These are phyloP conservation scores for Exophiala oligosperma DNA, from an alignment of 2,329 filamentous ascomycete species.

Conservation along the genomic window DNA sequence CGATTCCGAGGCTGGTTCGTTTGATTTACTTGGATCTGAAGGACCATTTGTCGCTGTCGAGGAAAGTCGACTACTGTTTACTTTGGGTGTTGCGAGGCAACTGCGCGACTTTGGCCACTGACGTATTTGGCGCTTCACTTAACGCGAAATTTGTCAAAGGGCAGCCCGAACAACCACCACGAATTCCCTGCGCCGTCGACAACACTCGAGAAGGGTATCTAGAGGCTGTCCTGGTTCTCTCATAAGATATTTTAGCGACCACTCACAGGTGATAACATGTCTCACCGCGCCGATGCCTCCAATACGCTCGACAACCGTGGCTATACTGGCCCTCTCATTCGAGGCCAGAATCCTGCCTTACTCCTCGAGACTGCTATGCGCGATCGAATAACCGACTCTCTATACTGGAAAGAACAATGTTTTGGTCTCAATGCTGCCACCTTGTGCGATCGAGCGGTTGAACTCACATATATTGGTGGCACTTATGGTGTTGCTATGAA, in stretches of 20 bases:
- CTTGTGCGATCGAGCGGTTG: conserved; percentile 83
- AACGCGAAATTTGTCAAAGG: background rate
- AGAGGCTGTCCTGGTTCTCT: too few relatives aligned
- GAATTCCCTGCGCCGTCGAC: background rate
- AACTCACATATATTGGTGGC: conserved; percentile 81
- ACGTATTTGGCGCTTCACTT: background rate
- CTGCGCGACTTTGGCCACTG: background rate
- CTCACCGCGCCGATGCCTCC: conserved; percentile 75
- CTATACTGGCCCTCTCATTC: conserved; percentile 71
- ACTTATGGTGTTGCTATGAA: conserved; percentile 82
- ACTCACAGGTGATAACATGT: conserved; percentile 37
- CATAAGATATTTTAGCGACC: background rate
- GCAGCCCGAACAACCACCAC: background rate
- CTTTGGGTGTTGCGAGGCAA: background rate
- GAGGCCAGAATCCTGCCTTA: conserved; percentile 90
- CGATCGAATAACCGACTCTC: conserved; percentile 91
- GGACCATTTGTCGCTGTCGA: too few relatives aligned
- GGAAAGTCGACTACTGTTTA: background rate
- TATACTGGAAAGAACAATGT: conserved; percentile 99
- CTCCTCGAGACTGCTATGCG: conserved; percentile 94
- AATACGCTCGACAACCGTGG: conserved; percentile 86
- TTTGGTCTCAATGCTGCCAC: conserved; percentile 85
- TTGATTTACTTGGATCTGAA: too few relatives aligned
- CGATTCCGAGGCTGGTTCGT: too few relatives aligned
- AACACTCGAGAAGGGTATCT: background rate